These are phyloP conservation scores for Trypanosoma cruzi DNA, from an alignment of 208 protist species.

Conservation along the genomic window DNA sequence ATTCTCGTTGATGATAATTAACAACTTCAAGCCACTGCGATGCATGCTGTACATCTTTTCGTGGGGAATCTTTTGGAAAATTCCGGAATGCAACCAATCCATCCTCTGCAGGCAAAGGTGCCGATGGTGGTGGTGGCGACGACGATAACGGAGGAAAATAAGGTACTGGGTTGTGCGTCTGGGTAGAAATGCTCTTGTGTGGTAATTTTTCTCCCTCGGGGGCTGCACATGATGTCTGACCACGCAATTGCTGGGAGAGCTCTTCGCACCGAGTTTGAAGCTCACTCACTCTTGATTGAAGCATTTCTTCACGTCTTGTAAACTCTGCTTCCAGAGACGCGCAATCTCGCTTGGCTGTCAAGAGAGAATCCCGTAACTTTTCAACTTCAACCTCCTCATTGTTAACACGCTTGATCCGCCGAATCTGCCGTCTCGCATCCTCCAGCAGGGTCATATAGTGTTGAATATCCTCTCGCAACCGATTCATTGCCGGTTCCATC, in stretches of 20 bases:
- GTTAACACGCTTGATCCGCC: constrained; percentile 27
- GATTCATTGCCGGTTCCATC: constrained; percentile 56
- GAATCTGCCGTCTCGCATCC: constrained; percentile 25
- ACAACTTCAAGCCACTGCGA: constrained; percentile 26
- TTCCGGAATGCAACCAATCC: not conserved
- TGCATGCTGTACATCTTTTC: constrained; percentile 2
- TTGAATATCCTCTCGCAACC: constrained; percentile 46
- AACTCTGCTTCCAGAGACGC: not conserved
- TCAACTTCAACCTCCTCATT: constrained; percentile 10
- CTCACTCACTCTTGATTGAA: constrained; percentile 3
- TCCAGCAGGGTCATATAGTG: constrained; percentile 33
- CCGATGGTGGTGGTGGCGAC: not conserved
- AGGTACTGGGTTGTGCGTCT: constrained; percentile 1
- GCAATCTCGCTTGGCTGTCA: not conserved
- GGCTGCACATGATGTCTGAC: not conserved
- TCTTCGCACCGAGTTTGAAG: constrained; percentile 9
- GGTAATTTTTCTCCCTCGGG: not conserved
- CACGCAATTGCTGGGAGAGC: not conserved
- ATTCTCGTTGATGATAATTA: constrained; percentile 54
- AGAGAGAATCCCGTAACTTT: constrained; percentile 3
- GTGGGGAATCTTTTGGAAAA: not conserved
- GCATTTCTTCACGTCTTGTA: constrained; percentile 9
- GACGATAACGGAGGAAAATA: not conserved
- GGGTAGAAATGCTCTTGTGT: not conserved
- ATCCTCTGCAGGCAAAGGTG: not conserved